Base-by-base conservation (phyloP, 202 grass and related monocot species). In the Digitaria exilis region DNA sequence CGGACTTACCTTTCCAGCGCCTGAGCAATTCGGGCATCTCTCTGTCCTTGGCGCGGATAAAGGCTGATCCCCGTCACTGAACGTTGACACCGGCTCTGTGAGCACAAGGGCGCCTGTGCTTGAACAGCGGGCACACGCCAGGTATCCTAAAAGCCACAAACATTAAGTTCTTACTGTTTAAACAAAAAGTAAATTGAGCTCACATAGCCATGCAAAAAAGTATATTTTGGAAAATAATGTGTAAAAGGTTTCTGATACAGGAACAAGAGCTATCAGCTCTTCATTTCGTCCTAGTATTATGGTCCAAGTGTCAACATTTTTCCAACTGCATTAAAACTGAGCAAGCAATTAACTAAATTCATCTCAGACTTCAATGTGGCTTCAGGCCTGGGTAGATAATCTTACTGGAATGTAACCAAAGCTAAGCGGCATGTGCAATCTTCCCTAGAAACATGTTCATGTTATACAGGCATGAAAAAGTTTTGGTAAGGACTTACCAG, bases 71-170 rank as follows among this genome's bases (percentile, higher is more conserved):
- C 68, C 76, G 9, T 69, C 85, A 52, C 76, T 94, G 73, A 91
- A 84, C 1, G 89, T 91, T 17, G 93, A 83, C 75, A 90, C 84
- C 39, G 89, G 91, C 63, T 99, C 93, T 4, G 87, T 76, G 30
- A 99, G 89, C 65, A 96, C 91, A 72, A 99, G 70, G 49, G 93
- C 85, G 32, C 96, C 96, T 35, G 86, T 99, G 72, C 91, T 94
- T 37, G 96, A 99, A 91, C 96, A 99, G 62, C 93, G 93, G 42
- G 96, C 96, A 58, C 96, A 99, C 35, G 96, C 93, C 66, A 99
- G 84, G 78, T 99, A 99, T 80, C 96, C 93, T 99, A 83, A 70
- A 91, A 77, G 54, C 37, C 54, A 83, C 34, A 5, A 87, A 42
- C 13, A 77, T 9, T n/a, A 17, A 67, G 63, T 21, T 61, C 41